Base-by-base conservation (phyloP, 2,329 filamentous ascomycete genomes). In the Chaetoscypha palmicola region DNA sequence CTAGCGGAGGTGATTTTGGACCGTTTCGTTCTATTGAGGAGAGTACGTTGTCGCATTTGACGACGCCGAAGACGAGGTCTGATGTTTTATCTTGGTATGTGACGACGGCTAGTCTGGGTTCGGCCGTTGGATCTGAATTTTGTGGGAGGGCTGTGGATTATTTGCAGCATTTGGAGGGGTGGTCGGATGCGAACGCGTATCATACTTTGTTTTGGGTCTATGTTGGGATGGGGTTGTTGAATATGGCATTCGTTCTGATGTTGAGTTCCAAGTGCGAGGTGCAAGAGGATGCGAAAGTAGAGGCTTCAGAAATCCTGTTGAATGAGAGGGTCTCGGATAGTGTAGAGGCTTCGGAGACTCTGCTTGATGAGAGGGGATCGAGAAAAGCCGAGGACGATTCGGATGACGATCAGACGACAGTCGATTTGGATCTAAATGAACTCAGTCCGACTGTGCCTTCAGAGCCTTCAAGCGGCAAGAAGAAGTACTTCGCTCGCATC, bases 11-110 rank as follows among this genome's bases (percentile, higher is more conserved):
- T 41, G 77, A 81, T 54, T 79, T 80, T 43, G 77, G 76, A 0
- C 77, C 77, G 0, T 81, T 81, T 45, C 66, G 73, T 19, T 76
- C 77, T 16, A 69, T 81, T 22, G 77, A 81, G 52, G 77, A 80
- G 59, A 75, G 71, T 19, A 71, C 72, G 4, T 61, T 80, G 2
- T 73, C 75, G 2, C 73, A 77, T 37, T 62, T 80, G 1, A 77
- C 72, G 0, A 56, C 59, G 2, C 54, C 66, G 2, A 59, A 63
- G 4, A 62, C 64, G 1, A 60, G 76, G 39, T 66, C 70, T 43
- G 75, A 79, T 56, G 64, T 80, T 3, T 76, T 76, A 41, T 73
- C 75, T 5, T 81, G 77, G 77, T 80, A 80, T 54, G 71, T 67
- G 7, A 66, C 79, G 1, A 58, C 68, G 0, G 80, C 80, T 1